Base-by-base conservation (phyloP, 352 stramenopile species). In the Globisporangium perplexum region DNA sequence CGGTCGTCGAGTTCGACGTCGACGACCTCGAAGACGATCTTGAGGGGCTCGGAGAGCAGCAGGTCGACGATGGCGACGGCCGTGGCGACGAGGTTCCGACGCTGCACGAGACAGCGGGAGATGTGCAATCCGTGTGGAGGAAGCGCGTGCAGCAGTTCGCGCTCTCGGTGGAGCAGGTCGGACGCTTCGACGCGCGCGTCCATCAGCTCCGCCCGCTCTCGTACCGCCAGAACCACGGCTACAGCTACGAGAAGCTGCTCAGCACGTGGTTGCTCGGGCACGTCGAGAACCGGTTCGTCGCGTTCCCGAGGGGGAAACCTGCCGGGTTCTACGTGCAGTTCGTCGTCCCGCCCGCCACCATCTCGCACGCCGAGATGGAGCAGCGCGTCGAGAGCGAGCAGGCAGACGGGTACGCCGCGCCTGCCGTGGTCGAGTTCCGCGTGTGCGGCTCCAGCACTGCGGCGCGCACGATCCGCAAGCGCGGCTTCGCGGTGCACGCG, bases 311-410 rank as follows among this genome's bases (percentile, higher is more conserved):
- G 1, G 78, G 78, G 0, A 83, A 75, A 20, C 55, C 64, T 4
- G 51, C 64, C 0, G 78, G 78, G 1, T 67, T 72, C 41, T 89
- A 85, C 63, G 38, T 89, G 30, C 78, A 89, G 54, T 71, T 89
- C 38, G 57, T 84, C n/a, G 51, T 86, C 0, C 69, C 73, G n/a
- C 41, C 24, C 44, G 56, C 45, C 7, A 50, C 36, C 2, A 47
- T 58, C 5, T 35, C 46, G 3, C 46, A 31, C 18, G 44, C 33
- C 17, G 55, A 57, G n/a, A 53, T 23, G 23, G 50, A 47, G 30
- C 55, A 71, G 11, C 55, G 49, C 18, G 47, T 42, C n/a, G 41
- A 44, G 7, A 43, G 30, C 5, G 53, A 72, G n/a, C 36, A 63
- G 12, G 39, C 50, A 0, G 23, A 38, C 5, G 35, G 14, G 7